Conservation (phyloP, 1,284 basidiomycete species). For the Naganishia sp. region DNA sequence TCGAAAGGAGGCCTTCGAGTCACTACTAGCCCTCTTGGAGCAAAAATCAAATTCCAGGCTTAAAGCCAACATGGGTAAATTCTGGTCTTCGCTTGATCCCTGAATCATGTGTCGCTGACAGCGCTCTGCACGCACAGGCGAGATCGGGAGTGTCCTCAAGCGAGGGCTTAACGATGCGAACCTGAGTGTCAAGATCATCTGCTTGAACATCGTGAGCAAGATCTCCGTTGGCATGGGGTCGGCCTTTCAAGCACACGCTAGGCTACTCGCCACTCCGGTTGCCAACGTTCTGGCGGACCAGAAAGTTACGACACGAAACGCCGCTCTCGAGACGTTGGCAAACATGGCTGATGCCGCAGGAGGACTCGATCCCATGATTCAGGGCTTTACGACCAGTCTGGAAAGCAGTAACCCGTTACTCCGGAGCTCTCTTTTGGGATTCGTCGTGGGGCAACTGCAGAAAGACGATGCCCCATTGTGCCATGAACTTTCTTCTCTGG, state of each 20-base stretch:
- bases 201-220: conserved; percentile 84
- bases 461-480: conserved; percentile 54
- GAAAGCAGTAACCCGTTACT: conserved; percentile 88
- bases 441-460: conserved; percentile 63
- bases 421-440: conserved; percentile 77
- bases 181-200: conserved; percentile 86
- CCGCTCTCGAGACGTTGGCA: conserved; percentile 74
- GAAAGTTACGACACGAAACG: conserved; percentile 80
- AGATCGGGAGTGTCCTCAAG: conserved; percentile 86
- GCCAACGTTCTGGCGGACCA: conserved; percentile 88
- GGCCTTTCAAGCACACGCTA: conserved; percentile 86
- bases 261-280: conserved; percentile 74
- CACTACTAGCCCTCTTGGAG: conserved; percentile 78
- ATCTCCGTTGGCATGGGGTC: conserved; percentile 93
- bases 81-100: conserved; percentile 30
- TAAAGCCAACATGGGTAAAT: conserved; percentile 82
- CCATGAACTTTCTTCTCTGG: conserved; percentile 76
- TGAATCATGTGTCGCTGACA: conserved; percentile 15
- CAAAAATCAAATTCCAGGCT: conserved; percentile 88
- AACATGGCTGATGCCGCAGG: conserved; percentile 84
- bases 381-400: conserved; percentile 73
- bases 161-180: conserved; percentile 88
- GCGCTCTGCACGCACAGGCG: conserved; percentile 60
- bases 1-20: conserved; percentile 92
- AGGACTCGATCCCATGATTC: conserved; percentile 76